phyloP scores from a whole-genome alignment of 306 rosid genomes.

The Cajanus cajan region DNA sequence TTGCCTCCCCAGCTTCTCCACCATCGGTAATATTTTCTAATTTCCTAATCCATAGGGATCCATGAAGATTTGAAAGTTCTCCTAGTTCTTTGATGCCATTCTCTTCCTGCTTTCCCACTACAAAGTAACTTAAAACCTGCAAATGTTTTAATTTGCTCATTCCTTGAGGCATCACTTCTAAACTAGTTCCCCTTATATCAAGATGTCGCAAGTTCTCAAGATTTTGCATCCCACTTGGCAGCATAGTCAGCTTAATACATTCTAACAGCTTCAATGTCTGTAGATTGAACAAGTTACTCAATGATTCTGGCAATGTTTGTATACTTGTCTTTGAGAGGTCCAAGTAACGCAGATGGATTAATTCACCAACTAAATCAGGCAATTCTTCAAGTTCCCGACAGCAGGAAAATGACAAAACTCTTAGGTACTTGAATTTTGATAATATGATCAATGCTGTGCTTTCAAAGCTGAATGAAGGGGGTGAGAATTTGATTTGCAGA shows the following conservation, averaged over 20 bases:
- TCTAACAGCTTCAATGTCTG: not conserved
- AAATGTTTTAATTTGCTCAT: not conserved
- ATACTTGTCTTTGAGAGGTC: not conserved
- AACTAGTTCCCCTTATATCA: not conserved
- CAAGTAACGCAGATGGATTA: constrained; percentile 31
- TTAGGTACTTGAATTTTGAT: not conserved
- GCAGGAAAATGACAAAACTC: not conserved
- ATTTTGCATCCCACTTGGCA: not conserved
- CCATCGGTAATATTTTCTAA: not conserved
- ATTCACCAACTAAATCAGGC: not conserved
- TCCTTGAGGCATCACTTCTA: not conserved
- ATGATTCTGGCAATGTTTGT: not conserved
- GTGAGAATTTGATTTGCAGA: not conserved
- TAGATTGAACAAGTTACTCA: constrained; percentile 19
- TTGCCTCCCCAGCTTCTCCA: not conserved
- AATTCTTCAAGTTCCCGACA: not conserved
- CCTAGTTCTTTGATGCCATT: not conserved
- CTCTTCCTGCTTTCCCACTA: not conserved
- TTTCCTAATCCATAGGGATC: not conserved
- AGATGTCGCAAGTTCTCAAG: constrained; percentile 22
- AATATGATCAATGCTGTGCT: not conserved
- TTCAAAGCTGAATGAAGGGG: not conserved
- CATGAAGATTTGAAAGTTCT: not conserved
- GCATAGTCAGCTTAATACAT: accelerated
- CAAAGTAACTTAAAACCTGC: not conserved